Evolutionary conservation across 1,139 yeast genomes (phyloP), one percentile per base, ranked within the genome.

Genomic region (Kodamaea anthophila): DNA sequence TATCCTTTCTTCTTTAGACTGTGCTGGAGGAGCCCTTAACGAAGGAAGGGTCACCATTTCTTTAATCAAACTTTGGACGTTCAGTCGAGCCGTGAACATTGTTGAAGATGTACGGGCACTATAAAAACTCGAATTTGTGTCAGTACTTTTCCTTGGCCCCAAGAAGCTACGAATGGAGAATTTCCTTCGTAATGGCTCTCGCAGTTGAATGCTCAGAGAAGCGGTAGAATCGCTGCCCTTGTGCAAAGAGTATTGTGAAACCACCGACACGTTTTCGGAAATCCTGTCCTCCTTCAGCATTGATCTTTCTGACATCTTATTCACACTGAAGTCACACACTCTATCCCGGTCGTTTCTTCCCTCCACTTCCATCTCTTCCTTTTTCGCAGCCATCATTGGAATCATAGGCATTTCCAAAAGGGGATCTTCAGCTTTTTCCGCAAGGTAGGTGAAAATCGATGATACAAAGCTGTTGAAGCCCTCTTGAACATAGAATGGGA

Each of bases 381-480:
- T 9, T 10, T 21, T 11, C 13, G 23, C n/a, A 20, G 22, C 18
- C 18, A 9, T 22, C 9, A 19, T 15, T 15, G 26, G 21, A 13
- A 13, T 16, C 10, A 21, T 21, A 6, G 29, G 29, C 6, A 15
- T 16, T 5, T 13, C 15, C 15, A 22, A 22, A 12, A 12, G 24
- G n/a, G 26, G 20, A 9, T 24, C 26, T 16, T 16, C 18, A 6
- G 18, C 6, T 16, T 6, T 16, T 9, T 16, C 18, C 9, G 18
- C 18, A 9, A 16, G 18, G 6, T 6, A 16, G 18, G 24, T 21
- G n/a, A 20, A 26, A 5, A 34, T 13, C 4, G 21, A 23, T 2
- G 37, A 33, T 15, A 31, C 35, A 19, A 53, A 36, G 8, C 41
- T 24, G 25, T 41, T 42, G 10, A 52, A 38, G 11, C 50, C 24